Conservation (phyloP, 768 basidiomycete genomes). For the Boletus pseudopeckii region DNA sequence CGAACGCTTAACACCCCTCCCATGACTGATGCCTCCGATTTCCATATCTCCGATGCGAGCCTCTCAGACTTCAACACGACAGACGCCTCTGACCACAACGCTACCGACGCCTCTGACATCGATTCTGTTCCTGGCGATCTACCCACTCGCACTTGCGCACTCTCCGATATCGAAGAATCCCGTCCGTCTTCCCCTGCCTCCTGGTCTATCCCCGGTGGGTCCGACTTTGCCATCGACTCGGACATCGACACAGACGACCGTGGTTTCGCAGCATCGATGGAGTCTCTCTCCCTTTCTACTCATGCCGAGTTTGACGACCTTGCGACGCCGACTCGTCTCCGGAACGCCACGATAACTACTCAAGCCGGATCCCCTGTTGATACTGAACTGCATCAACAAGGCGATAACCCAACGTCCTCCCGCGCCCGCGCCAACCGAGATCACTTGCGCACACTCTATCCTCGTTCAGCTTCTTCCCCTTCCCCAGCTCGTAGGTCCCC, state of each 20-base stretch:
- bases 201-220: constrained; percentile 38
- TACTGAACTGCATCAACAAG: not conserved
- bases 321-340: constrained; percentile 8
- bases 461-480: constrained; percentile 49
- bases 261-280: constrained; percentile 34
- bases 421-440: constrained; percentile 23
- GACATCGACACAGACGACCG: constrained; percentile 29
- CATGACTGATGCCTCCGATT: constrained; percentile 61
- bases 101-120: constrained; percentile 22
- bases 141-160: constrained; percentile 9
- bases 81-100: constrained; percentile 13
- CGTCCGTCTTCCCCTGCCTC: constrained; percentile 30
- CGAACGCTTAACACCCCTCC: constrained; percentile 66
- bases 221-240: constrained; percentile 31
- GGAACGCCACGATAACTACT: not conserved
- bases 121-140: constrained; percentile 17
- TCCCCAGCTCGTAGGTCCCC: constrained; percentile 46
- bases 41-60: constrained; percentile 43
- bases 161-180: constrained; percentile 28
- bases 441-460: constrained; percentile 30
- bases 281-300: constrained; percentile 35
- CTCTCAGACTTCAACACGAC: constrained; percentile 38
- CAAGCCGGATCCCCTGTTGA: not conserved
- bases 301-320: constrained; percentile 17
- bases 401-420: constrained; percentile 8